phyloP scores from a whole-genome alignment of 2,329 filamentous ascomycete species.

The Sordariomycetes sp. region DNA sequence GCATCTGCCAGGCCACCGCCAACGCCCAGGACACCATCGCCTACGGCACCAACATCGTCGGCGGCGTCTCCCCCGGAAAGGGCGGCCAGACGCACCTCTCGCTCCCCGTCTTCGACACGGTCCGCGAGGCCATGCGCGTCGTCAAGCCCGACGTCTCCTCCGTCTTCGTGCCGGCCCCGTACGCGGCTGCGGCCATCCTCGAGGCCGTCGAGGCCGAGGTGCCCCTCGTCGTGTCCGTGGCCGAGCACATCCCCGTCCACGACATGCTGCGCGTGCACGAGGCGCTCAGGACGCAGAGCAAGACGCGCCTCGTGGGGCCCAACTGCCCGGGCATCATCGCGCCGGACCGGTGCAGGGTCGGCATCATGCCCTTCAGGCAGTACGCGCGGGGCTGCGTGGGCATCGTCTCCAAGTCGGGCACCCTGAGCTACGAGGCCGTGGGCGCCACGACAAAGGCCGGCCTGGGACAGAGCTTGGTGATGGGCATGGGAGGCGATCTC shows the following conservation, averaged over 20 bases:
- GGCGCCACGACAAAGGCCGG: constrained; percentile 66
- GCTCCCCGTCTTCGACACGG: constrained; percentile 24
- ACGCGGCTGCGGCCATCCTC: constrained; percentile 59
- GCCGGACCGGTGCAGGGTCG: constrained; percentile 51
- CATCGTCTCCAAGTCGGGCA: constrained; percentile 74
- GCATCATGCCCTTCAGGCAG: constrained; percentile 30
- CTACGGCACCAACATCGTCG: constrained; percentile 26
- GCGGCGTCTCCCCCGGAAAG: constrained; percentile 27
- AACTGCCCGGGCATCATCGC: constrained; percentile 77
- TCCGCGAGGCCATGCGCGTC: constrained; percentile 21
- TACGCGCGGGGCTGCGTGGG: constrained; percentile 54
- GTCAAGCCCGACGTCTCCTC: constrained; percentile 55
- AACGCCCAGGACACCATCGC: constrained; percentile 27
- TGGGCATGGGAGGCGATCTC: constrained; percentile 71
- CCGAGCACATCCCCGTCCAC: constrained; percentile 71
- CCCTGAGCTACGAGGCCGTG: constrained; percentile 71
- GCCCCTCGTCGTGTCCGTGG: constrained; percentile 67
- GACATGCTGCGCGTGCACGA: constrained; percentile 65
- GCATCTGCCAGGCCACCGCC: constrained; percentile 20
- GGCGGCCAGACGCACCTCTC: constrained; percentile 17
- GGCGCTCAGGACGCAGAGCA: constrained; percentile 61
- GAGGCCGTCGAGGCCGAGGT: constrained; percentile 72
- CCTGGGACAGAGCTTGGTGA: constrained; percentile 66
- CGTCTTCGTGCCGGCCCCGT: constrained; percentile 63
- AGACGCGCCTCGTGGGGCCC: constrained; percentile 66